Conservation (phyloP, 2,329 filamentous ascomycete genomes). For the Apiospora malaysiana region DNA sequence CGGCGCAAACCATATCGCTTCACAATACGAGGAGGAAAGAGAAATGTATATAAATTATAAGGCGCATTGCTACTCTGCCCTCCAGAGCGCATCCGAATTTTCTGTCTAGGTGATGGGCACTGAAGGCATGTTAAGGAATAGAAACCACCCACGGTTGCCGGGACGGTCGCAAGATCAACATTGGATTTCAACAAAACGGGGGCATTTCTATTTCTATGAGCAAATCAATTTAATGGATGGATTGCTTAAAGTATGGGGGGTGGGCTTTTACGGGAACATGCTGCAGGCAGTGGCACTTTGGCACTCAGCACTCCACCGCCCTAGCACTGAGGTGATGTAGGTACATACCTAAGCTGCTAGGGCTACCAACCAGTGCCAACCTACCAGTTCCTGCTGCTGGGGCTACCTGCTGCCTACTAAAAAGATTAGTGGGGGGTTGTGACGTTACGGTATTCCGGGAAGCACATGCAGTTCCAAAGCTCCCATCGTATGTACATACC, state of each 20-base stretch:
- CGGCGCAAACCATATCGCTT: conserved; percentile 6
- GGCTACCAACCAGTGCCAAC: too few species aligned
- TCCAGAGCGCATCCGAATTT: not conserved
- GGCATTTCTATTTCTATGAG: not conserved
- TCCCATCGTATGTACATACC: not conserved
- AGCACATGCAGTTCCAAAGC: conserved; percentile 8
- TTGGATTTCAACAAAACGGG: not conserved
- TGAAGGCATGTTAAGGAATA: not conserved
- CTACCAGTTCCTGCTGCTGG: not conserved
- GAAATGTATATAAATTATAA: not conserved
- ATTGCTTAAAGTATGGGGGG: not conserved
- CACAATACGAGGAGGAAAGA: not conserved
- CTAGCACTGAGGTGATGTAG: too few species aligned
- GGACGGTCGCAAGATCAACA: conserved; percentile 14
- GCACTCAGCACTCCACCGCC: too few species aligned
- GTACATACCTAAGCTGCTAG: too few species aligned
- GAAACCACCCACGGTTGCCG: conserved; percentile 6
- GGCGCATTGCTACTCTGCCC: conserved; percentile 1
- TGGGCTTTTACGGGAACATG: not conserved
- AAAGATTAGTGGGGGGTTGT: not conserved
- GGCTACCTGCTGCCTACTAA: not conserved
- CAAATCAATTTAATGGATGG: not conserved
- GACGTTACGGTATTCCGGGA: not conserved
- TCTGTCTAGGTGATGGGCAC: not conserved
- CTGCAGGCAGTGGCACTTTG: not conserved